phyloP scores from a whole-genome alignment of 129 eudicot species.

The Silybum marianum region DNA sequence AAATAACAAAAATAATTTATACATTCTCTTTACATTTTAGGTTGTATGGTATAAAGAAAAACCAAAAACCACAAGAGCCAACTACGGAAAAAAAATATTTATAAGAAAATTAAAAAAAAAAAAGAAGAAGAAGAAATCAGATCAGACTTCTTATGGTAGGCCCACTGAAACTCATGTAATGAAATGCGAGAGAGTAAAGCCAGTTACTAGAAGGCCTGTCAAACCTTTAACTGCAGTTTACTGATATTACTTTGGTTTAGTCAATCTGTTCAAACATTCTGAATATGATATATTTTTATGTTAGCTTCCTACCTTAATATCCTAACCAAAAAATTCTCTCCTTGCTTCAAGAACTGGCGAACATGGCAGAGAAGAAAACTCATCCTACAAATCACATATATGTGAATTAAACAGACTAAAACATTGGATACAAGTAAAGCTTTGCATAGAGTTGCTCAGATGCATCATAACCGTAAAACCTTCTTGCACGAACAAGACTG shows the following conservation, averaged over 20 bases:
- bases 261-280: neutral
- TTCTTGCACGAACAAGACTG: slow-evolving; percentile 80
- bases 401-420: neutral
- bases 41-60: neutral
- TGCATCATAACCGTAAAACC: slow-evolving; percentile 86
- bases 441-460: slow-evolving; percentile 83
- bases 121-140: neutral
- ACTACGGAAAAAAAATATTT: neutral
- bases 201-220: neutral
- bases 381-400: neutral
- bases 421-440: slow-evolving; percentile 84
- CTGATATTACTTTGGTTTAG: neutral
- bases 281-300: neutral
- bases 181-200: neutral
- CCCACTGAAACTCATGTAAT: neutral
- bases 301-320: neutral
- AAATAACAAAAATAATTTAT: neutral
- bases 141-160: neutral
- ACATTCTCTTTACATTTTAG: neutral
- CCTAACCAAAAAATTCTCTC: neutral
- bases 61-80: neutral
- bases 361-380: slow-evolving; percentile 1
- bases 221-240: neutral
- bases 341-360: neutral
- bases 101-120: too few species aligned